A percentile compares a stretch with the other conserved stretches of the same genome.
Conservation (phyloP, 441 rosid species). For the Omphalea diandra region DNA sequence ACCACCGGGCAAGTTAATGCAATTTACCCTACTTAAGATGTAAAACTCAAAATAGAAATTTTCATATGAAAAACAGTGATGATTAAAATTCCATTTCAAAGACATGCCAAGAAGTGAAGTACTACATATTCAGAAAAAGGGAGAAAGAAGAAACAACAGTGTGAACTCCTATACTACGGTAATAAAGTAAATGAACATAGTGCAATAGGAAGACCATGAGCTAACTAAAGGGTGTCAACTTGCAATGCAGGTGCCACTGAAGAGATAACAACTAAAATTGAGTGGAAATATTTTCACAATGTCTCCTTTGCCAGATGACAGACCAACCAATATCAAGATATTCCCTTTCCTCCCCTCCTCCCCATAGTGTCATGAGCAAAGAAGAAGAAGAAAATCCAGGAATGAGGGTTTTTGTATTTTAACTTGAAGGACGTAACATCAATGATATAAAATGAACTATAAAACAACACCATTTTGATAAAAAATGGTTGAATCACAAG, state of each 20-base stretch:
- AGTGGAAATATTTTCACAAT: not conserved
- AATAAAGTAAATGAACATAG: not conserved
- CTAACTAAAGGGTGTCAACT: not conserved
- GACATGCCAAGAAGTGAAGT: not conserved
- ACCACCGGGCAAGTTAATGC: not conserved
- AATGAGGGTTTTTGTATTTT: not conserved
- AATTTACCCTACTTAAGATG: not conserved
- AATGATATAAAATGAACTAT: not conserved
- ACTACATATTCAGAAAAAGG: not conserved
- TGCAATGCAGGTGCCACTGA: not conserved
- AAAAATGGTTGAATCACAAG: not conserved
- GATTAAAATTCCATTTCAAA: not conserved
- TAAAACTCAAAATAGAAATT: not conserved
- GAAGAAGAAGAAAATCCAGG: not conserved
- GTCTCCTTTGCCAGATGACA: no score
- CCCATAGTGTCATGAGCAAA: not conserved
- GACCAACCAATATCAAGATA: not conserved
- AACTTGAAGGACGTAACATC: no score
- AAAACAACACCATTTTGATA: not conserved
- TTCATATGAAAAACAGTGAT: not conserved
- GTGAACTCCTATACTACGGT: not conserved
- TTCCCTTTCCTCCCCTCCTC: not conserved
- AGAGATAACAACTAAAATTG: not conserved
- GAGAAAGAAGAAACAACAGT: not conserved
- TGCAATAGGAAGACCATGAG: constrained; percentile 5